These are phyloP conservation scores for Umbilicus rupestris DNA, from an alignment of 164 flowering plant genomes.

Conservation along the genomic window DNA sequence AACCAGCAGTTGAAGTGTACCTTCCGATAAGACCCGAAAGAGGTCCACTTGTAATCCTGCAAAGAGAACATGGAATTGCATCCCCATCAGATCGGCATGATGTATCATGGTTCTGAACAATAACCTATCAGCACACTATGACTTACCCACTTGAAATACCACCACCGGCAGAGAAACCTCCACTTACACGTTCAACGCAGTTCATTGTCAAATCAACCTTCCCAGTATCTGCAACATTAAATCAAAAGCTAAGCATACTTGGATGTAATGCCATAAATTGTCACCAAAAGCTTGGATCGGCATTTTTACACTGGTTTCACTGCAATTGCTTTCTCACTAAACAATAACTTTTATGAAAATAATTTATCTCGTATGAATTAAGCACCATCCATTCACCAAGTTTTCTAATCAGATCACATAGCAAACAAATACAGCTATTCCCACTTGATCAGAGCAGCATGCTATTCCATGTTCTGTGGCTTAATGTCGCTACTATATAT, in stretches of 20 bases:
- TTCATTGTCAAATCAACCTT: conserved; percentile 93
- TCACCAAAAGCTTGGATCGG: background rate
- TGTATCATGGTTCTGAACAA: background rate
- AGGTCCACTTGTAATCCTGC: conserved; percentile 94
- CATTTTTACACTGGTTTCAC: too few relatives aligned
- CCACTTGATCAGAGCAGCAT: too few relatives aligned
- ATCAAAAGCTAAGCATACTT: conserved; percentile 7
- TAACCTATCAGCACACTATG: background rate
- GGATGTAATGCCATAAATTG: background rate
- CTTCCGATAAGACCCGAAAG: conserved; percentile 94
- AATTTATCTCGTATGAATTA: background rate
- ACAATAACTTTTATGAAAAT: background rate
- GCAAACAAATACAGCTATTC: too few relatives aligned
- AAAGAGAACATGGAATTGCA: conserved; percentile 3
- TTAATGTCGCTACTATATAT: too few relatives aligned
- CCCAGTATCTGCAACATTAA: conserved; percentile 49
- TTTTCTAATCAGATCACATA: too few relatives aligned
- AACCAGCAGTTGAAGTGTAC: conserved; percentile 20
- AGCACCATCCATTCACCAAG: background rate
- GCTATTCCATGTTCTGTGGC: too few relatives aligned
- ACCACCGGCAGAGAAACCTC: conserved; percentile 99
- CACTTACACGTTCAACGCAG: conserved; percentile 86
- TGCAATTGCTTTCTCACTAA: background rate
- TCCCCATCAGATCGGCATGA: background rate
- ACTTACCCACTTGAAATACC: conserved; percentile 98